phyloP scores from a whole-genome alignment of 148 eudicot species.

The Rhododendron henanense region DNA sequence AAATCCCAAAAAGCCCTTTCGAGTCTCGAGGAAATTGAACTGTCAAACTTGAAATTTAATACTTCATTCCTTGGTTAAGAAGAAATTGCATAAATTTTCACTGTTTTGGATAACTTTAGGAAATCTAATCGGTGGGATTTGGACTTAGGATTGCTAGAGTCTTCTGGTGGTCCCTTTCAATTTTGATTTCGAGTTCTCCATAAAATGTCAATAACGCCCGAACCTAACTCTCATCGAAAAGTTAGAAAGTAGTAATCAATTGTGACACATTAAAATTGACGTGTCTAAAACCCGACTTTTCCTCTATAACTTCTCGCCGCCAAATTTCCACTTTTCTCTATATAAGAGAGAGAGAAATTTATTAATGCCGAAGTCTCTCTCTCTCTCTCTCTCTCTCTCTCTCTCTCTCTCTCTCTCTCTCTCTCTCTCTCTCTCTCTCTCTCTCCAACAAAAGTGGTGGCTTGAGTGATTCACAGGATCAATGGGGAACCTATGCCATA shows the following conservation, averaged over 20 bases:
- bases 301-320: conserved; percentile 5
- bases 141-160: neutral
- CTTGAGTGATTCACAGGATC: neutral
- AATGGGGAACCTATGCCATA: conserved; percentile 4
- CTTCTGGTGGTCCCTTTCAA: conserved; percentile 8
- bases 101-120: neutral
- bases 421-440: conserved; percentile 1
- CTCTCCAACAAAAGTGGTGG: neutral
- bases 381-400: too few relatives aligned
- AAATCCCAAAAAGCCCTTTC: neutral
- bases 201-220: neutral
- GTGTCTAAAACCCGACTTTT: conserved; percentile 9
- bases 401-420: too few relatives aligned
- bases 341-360: neutral
- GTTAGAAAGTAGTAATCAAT: conserved; percentile 10
- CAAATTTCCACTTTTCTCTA: neutral
- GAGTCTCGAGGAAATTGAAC: neutral
- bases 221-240: conserved; percentile 10
- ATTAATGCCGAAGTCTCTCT: neutral
- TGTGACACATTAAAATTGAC: neutral
- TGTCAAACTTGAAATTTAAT: neutral
- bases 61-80: neutral
- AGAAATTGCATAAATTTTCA: neutral
- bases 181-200: neutral
- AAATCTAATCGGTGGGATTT: neutral